Evolutionary conservation across 176 grass and related monocot genomes (phyloP).

Genomic region (Thalia dealbata): DNA sequence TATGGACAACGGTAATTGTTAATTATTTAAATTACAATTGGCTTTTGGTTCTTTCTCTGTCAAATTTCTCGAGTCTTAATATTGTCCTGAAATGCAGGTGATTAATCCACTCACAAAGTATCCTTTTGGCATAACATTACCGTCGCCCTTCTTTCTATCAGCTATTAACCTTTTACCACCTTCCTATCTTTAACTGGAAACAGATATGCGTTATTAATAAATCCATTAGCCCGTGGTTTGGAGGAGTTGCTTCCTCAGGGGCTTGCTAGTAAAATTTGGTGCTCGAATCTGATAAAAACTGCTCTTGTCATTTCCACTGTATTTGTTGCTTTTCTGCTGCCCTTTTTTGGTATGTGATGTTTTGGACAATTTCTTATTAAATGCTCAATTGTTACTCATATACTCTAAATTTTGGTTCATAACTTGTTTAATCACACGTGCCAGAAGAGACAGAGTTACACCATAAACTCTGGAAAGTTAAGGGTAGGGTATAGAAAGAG

Average conservation of each 20-base stretch:
- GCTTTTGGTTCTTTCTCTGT: constrained; percentile 1
- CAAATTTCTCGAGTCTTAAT: background rate
- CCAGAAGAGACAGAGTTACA: no score
- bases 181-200: constrained; percentile 41
- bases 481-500: no score
- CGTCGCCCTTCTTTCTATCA: background rate
- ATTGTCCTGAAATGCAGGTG: constrained; percentile 35
- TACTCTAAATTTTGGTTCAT: background rate
- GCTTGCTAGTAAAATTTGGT: constrained; percentile 36
- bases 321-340: constrained; percentile 79
- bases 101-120: constrained; percentile 92
- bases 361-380: background rate
- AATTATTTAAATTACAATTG: background rate
- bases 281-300: constrained; percentile 48
- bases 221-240: constrained; percentile 72
- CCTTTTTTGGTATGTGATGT: constrained; percentile 74
- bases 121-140: constrained; percentile 32
- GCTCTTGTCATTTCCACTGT: constrained; percentile 68
- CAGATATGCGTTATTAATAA: constrained; percentile 80
- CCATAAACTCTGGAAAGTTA: no score
- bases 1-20: constrained; percentile 77
- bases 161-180: background rate
- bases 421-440: background rate
- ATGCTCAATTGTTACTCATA: background rate
- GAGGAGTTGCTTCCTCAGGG: constrained; percentile 62